phyloP scores from a whole-genome alignment of 805 yeast genomes.

The Wickerhamiella parazyma region DNA sequence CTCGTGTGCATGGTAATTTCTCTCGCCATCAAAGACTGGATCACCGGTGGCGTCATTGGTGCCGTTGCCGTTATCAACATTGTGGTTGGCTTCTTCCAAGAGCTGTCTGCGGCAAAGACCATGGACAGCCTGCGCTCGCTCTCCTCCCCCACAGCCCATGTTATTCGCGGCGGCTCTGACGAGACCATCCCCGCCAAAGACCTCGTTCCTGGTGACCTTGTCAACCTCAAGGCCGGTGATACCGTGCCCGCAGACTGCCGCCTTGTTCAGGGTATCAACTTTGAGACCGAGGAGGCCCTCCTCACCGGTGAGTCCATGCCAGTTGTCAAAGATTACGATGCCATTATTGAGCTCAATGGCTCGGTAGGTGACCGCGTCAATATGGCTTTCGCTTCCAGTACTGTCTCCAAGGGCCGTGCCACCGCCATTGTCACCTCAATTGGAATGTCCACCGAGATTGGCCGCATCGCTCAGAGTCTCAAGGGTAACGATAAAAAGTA shows the following conservation, averaged over 20 bases:
- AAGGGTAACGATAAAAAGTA: conserved; percentile 30
- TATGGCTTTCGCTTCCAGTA: conserved; percentile 88
- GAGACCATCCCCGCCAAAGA: conserved; percentile 53
- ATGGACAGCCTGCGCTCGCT: conserved; percentile 59
- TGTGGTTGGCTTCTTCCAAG: conserved; percentile 55
- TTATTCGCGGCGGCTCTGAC: conserved; percentile 46
- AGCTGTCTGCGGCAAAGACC: conserved; percentile 60
- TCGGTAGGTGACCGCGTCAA: conserved; percentile 46
- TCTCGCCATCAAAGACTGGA: conserved; percentile 63
- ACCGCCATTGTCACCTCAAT: conserved; percentile 83
- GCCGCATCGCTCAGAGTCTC: conserved; percentile 51
- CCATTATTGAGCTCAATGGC: conserved; percentile 20
- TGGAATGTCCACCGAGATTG: conserved; percentile 77
- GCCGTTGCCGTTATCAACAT: conserved; percentile 54
- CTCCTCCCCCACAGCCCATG: conserved; percentile 59
- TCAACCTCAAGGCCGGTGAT: conserved; percentile 66
- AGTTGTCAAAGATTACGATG: conserved; percentile 38
- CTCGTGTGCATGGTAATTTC: conserved; percentile 58
- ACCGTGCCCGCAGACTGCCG: conserved; percentile 83
- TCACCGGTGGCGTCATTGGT: conserved; percentile 68
- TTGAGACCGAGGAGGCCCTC: conserved; percentile 78
- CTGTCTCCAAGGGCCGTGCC: conserved; percentile 93
- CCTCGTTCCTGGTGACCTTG: conserved; percentile 66
- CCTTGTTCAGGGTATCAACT: conserved; percentile 60
- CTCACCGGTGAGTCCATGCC: conserved; percentile 84